phyloP scores from a whole-genome alignment of 176 grass and related monocot species.

The Olyra latifolia region DNA sequence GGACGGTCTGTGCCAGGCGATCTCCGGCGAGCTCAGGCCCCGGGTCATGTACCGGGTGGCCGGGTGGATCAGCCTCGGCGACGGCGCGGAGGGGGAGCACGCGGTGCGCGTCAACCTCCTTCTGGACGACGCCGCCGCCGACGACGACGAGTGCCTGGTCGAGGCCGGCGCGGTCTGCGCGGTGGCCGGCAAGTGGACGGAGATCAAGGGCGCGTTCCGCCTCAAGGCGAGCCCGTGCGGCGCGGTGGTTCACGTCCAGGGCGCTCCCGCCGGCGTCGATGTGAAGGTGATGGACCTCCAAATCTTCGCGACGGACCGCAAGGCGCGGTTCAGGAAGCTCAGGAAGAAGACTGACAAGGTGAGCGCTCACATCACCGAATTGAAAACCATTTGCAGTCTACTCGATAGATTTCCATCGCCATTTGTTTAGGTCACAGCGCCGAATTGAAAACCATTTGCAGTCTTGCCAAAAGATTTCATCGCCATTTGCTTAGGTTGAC shows the following conservation, averaged over 20 bases:
- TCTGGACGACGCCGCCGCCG: background rate
- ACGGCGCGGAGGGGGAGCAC: background rate
- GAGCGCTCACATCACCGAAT: background rate
- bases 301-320: slow-evolving; percentile 61
- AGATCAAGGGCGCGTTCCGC: slow-evolving; percentile 70
- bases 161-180: slow-evolving; percentile 46
- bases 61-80: slow-evolving; percentile 53
- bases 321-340: slow-evolving; percentile 55
- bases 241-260: slow-evolving; percentile 51
- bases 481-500: background rate
- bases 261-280: slow-evolving; percentile 49
- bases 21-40: slow-evolving; percentile 32
- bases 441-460: background rate
- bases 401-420: background rate
- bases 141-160: slow-evolving; percentile 30
- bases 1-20: slow-evolving; percentile 47
- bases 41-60: slow-evolving; percentile 56
- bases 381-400: background rate
- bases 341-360: slow-evolving; percentile 71
- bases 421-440: background rate
- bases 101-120: slow-evolving; percentile 41
- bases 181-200: slow-evolving; percentile 42
- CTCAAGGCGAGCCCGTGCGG: slow-evolving; percentile 36
- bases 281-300: slow-evolving; percentile 68
- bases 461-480: background rate